These are phyloP conservation scores for Trametes meyenii DNA, from an alignment of 768 basidiomycete species.

Conservation along the genomic window DNA sequence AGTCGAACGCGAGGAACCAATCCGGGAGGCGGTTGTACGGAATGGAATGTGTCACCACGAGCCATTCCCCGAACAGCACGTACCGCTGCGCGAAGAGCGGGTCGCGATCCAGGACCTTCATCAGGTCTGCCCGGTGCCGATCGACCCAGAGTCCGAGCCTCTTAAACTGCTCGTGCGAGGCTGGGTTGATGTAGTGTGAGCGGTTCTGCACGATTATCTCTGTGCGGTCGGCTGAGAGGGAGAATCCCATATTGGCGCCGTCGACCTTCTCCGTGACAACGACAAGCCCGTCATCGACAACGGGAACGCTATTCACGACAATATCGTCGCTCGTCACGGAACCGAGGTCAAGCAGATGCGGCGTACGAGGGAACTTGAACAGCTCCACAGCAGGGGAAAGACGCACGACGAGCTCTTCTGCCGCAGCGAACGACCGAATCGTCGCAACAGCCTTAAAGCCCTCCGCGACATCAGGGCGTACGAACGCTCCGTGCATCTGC, in stretches of 20 bases:
- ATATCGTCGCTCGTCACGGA: slow-evolving; percentile 59
- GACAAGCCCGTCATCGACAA: slow-evolving; percentile 30
- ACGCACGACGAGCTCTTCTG: slow-evolving; percentile 46
- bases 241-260: slow-evolving; percentile 70
- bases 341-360: slow-evolving; percentile 61
- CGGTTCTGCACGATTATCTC: slow-evolving; percentile 61
- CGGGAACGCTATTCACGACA: slow-evolving; percentile 22
- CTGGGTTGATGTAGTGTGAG: slow-evolving; percentile 58
- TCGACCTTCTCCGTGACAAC: slow-evolving; percentile 67
- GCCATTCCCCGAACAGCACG: slow-evolving; percentile 67
- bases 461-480: slow-evolving; percentile 48
- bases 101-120: slow-evolving; percentile 46
- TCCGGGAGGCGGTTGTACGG: slow-evolving; percentile 56
- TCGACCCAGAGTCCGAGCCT: slow-evolving; percentile 60
- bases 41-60: slow-evolving; percentile 63
- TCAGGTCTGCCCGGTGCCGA: slow-evolving; percentile 46
- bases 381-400: slow-evolving; percentile 47
- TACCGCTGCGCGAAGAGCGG: slow-evolving; percentile 56
- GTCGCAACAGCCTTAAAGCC: slow-evolving; percentile 55
- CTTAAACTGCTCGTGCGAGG: slow-evolving; percentile 64
- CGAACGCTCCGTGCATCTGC: slow-evolving; percentile 53
- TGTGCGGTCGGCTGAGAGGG: slow-evolving; percentile 49
- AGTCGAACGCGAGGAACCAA: slow-evolving; percentile 60
- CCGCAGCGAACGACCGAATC: slow-evolving; percentile 54
- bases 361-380: slow-evolving; percentile 63